phyloP scores from a whole-genome alignment of 78 protist species.

The Dictyostelium brefeldianum region DNA sequence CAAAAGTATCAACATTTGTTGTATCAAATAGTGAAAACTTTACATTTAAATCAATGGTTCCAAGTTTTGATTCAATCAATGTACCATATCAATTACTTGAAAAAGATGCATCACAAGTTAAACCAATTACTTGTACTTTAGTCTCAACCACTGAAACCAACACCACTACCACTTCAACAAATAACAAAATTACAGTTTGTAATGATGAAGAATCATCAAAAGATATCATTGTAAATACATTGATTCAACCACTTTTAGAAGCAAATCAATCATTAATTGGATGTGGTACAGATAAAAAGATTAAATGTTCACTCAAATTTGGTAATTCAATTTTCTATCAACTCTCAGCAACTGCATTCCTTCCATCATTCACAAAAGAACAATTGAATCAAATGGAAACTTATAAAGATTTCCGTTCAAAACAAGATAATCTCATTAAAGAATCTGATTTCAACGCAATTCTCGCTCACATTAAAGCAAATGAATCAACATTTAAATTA shows the following conservation, averaged over 20 bases:
- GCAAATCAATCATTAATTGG: constrained; percentile 22
- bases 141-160: neutral
- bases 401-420: constrained; percentile 22
- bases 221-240: neutral
- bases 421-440: constrained; percentile 15
- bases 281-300: constrained; percentile 2
- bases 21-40: constrained; percentile 1
- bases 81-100: constrained; percentile 19
- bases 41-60: constrained; percentile 26
- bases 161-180: neutral
- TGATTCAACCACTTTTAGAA: neutral
- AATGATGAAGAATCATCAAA: constrained; percentile 24
- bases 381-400: constrained; percentile 19
- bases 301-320: constrained; percentile 20
- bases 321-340: constrained; percentile 28
- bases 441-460: constrained; percentile 6
- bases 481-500: neutral
- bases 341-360: constrained; percentile 10
- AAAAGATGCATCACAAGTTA: neutral
- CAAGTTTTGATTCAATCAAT: constrained; percentile 22
- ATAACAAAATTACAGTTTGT: constrained; percentile 9
- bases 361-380: constrained; percentile 5
- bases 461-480: neutral
- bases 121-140: neutral
- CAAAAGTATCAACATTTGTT: constrained; percentile 13